Evolutionary conservation across 2,329 filamentous ascomycete species (phyloP).

Genomic region (Colletotrichum coccodes): DNA sequence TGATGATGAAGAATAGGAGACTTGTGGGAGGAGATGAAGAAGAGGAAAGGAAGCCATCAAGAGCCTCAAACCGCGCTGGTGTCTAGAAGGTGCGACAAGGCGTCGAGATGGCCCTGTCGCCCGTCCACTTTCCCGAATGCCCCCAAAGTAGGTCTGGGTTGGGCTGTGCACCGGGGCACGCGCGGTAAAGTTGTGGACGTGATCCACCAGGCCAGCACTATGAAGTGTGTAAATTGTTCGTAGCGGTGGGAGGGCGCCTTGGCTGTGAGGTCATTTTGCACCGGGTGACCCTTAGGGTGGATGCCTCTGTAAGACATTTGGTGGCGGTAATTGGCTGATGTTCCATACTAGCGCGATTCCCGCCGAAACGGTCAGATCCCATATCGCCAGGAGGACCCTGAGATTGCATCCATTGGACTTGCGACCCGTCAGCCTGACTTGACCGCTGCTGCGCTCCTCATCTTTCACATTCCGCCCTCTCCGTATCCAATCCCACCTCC

Average conservation of each 20-base stretch:
- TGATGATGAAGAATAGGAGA: not conserved
- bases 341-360: constrained; percentile 14
- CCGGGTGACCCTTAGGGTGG: constrained; percentile 24
- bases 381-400: constrained; percentile 21
- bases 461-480: not conserved
- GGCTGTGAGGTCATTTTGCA: constrained; percentile 30
- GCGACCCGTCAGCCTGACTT: not conserved
- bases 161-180: constrained; percentile 28
- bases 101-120: not conserved
- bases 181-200: constrained; percentile 25
- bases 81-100: constrained; percentile 4
- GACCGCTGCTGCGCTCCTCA: not conserved
- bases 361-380: constrained; percentile 22
- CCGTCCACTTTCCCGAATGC: constrained; percentile 7
- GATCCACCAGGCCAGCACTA: constrained; percentile 18
- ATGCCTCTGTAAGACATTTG: constrained; percentile 9
- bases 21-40: not conserved
- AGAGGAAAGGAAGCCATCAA: constrained; percentile 1
- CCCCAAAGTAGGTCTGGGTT: not conserved
- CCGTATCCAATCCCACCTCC: constrained; percentile 1
- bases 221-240: constrained; percentile 5
- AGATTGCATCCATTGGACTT: constrained; percentile 20
- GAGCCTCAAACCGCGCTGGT: not conserved
- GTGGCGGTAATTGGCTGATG: constrained; percentile 13
- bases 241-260: constrained; percentile 21